Evolutionary conservation across 441 rosid genomes (phyloP).

Genomic region (Pelargonium fulgidum): DNA sequence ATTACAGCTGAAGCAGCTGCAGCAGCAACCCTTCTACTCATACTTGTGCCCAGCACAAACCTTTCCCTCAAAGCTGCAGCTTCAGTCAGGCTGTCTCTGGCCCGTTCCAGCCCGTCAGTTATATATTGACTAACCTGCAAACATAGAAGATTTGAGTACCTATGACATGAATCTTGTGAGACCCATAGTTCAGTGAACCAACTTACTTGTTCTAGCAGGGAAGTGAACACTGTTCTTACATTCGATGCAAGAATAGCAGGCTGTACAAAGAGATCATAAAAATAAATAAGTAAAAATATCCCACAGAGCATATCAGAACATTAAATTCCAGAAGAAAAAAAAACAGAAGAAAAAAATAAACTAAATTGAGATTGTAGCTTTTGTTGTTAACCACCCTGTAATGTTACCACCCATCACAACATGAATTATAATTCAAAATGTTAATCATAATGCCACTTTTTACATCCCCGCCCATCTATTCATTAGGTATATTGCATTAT

Average conservation of each 20-base stretch:
- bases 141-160: slow-evolving; percentile 19
- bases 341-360: neutral
- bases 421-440: neutral
- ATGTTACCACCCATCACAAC: neutral
- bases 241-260: slow-evolving; percentile 75
- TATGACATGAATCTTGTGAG: slow-evolving; percentile 16
- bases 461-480: neutral
- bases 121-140: slow-evolving; percentile 80
- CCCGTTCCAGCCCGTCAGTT: slow-evolving; percentile 96
- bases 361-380: neutral
- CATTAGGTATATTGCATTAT: neutral
- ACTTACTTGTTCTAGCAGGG: slow-evolving; percentile 88
- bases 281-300: slow-evolving; percentile 20
- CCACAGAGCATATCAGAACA: neutral
- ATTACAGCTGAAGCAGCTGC: slow-evolving; percentile 99
- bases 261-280: slow-evolving; percentile 41
- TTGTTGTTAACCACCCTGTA: neutral
- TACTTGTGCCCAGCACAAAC: slow-evolving; percentile 77
- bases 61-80: slow-evolving; percentile 94
- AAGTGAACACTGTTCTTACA: slow-evolving; percentile 83
- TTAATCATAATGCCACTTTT: neutral
- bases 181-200: slow-evolving; percentile 20
- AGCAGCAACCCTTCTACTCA: slow-evolving; percentile 96
- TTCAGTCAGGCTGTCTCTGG: slow-evolving; percentile 86
- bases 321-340: neutral